phyloP scores from a whole-genome alignment of 2,329 filamentous ascomycete genomes.

The Cytospora chrysosperma region DNA sequence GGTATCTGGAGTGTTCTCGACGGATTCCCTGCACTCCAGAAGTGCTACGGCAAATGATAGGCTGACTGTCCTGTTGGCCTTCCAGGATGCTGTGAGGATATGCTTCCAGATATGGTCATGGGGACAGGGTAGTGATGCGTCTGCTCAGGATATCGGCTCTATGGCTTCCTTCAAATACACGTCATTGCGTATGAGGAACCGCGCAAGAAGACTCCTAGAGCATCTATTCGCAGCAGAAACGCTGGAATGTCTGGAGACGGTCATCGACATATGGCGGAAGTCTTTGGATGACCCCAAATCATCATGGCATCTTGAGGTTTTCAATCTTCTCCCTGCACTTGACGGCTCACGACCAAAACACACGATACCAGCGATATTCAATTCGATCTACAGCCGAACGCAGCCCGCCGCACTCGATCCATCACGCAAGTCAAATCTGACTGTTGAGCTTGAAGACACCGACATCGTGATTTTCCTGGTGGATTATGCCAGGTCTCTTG shows the following conservation, averaged over 20 bases:
- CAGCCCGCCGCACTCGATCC: slow-evolving; percentile 79
- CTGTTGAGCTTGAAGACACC: slow-evolving; percentile 76
- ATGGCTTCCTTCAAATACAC: slow-evolving; percentile 86
- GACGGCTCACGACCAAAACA: slow-evolving; percentile 89
- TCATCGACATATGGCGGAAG: slow-evolving; percentile 79
- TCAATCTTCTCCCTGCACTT: slow-evolving; percentile 85
- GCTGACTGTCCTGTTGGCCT: slow-evolving; percentile 89
- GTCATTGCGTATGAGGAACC: slow-evolving; percentile 85
- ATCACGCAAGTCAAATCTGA: slow-evolving; percentile 80
- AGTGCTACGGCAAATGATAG: slow-evolving; percentile 89
- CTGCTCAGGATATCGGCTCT: slow-evolving; percentile 63
- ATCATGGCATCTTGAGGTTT: slow-evolving; percentile 62
- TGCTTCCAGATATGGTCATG: slow-evolving; percentile 96
- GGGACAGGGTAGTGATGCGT: slow-evolving; percentile 65
- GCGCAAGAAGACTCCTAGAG: slow-evolving; percentile 82
- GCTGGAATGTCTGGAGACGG: slow-evolving; percentile 87
- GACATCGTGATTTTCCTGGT: slow-evolving; percentile 88
- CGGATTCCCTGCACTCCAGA: slow-evolving; percentile 73
- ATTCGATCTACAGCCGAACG: slow-evolving; percentile 91
- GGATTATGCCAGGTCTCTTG: slow-evolving; percentile 83
- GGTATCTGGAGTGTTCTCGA: slow-evolving; percentile 85
- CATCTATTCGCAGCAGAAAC: slow-evolving; percentile 91
- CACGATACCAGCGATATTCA: slow-evolving; percentile 90
- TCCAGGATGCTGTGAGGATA: slow-evolving; percentile 90
- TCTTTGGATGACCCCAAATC: slow-evolving; percentile 45